Percentiles rank a stretch among this genome's conserved stretches.
Conservation (phyloP, 1,284 basidiomycete species). For the Porogramme epimiltina region DNA sequence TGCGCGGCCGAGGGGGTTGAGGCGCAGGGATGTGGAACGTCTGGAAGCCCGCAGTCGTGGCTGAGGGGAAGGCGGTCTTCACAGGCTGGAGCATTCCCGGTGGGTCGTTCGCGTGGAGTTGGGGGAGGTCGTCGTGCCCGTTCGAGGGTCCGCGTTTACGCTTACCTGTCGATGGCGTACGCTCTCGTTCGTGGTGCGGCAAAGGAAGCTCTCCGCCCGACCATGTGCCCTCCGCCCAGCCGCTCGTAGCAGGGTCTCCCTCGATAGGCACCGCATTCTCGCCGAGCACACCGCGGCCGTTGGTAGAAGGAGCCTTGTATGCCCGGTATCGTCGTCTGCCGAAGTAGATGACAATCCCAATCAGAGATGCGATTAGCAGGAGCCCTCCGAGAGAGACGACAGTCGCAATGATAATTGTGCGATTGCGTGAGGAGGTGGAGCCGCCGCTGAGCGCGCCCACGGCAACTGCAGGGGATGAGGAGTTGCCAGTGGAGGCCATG, state of each 20-base stretch:
- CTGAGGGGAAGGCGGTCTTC: constrained; percentile 3
- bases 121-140: background rate
- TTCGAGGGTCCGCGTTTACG: constrained; percentile 12
- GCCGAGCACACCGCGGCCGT: constrained; percentile 6
- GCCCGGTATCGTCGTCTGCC: constrained; percentile 10
- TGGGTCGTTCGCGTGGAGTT: background rate
- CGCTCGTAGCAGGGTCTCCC: constrained; percentile 22
- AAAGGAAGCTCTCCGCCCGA: constrained; percentile 5
- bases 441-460: background rate
- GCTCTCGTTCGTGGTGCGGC: background rate
- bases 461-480: background rate
- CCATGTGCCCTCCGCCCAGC: constrained; percentile 26
- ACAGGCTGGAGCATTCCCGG: background rate
- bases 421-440: constrained; percentile 6
- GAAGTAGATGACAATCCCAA: constrained; percentile 8
- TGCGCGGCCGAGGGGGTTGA: background rate
- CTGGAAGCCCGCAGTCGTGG: constrained; percentile 10
- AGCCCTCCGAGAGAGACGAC: constrained; percentile 15
- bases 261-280: constrained; percentile 12
- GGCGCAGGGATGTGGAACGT: constrained; percentile 10
- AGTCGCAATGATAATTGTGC: constrained; percentile 19
- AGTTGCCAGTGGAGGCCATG: constrained; percentile 1
- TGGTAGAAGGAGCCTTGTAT: constrained; percentile 6
- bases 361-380: constrained; percentile 5
- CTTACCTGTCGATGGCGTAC: constrained; percentile 8